Conservation (phyloP, 257 asterid species). For the Nicotiana otophora region DNA sequence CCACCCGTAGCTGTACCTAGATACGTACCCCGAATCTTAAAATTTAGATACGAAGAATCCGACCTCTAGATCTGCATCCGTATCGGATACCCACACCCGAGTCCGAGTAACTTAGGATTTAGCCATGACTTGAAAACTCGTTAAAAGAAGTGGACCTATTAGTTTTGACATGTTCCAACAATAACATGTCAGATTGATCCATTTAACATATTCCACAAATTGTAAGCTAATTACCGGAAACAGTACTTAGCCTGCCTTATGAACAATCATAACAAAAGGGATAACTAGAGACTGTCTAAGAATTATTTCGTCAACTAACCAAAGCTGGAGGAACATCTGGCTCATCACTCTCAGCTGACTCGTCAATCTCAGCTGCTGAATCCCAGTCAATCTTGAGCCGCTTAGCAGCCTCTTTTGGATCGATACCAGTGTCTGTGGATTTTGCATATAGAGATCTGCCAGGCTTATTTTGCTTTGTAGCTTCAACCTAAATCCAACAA, state of each 20-base stretch:
- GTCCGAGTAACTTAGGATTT: no score
- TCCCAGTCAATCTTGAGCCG: slow-evolving; percentile 92
- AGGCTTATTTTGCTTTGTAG: slow-evolving; percentile 32
- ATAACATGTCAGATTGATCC: neutral
- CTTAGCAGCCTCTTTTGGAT: slow-evolving; percentile 80
- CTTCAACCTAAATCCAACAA: slow-evolving; percentile 45
- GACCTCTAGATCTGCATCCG: no score
- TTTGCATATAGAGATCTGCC: slow-evolving; percentile 73
- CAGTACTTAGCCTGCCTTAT: neutral
- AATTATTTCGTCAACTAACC: slow-evolving; percentile 33
- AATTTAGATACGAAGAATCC: no score
- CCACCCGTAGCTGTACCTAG: no score
- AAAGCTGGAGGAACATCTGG: slow-evolving; percentile 70
- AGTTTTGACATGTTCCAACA: neutral
- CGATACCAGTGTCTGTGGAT: slow-evolving; percentile 80
- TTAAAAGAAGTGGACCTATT: neutral
- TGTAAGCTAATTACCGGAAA: neutral
- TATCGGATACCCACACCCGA: no score
- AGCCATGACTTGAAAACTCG: neutral
- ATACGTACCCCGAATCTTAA: no score
- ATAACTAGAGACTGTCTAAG: slow-evolving; percentile 3
- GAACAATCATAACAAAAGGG: neutral
- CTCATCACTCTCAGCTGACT: slow-evolving; percentile 45
- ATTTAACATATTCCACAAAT: neutral
- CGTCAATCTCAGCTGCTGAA: slow-evolving; percentile 85